Evolutionary conservation across 2,329 filamentous ascomycete genomes (phyloP).

Genomic region (Aspergillus hortae): DNA sequence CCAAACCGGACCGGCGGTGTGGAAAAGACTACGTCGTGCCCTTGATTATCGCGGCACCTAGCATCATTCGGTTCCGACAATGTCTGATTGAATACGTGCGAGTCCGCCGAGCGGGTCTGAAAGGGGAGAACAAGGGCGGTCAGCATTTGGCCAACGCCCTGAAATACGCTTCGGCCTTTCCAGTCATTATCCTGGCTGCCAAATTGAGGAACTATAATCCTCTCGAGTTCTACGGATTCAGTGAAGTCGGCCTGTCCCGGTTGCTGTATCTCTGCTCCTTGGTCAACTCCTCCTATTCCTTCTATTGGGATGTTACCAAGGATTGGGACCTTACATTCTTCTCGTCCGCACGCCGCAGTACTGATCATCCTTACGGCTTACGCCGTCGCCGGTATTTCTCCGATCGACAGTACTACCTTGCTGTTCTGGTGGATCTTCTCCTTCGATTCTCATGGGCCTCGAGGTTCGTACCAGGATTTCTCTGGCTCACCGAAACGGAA

Average conservation of each 20-base stretch:
- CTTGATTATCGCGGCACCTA: slow-evolving; percentile 77
- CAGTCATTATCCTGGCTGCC: slow-evolving; percentile 78
- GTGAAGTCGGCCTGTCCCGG: slow-evolving; percentile 53
- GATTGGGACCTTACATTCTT: slow-evolving; percentile 95
- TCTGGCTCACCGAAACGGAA: slow-evolving; percentile 82
- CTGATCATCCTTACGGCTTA: slow-evolving; percentile 72
- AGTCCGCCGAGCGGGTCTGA: slow-evolving; percentile 54
- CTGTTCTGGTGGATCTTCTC: slow-evolving; percentile 72
- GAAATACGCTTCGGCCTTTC: slow-evolving; percentile 93
- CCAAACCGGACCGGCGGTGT: slow-evolving; percentile 74
- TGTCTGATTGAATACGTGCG: slow-evolving; percentile 85
- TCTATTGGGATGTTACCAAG: slow-evolving; percentile 96
- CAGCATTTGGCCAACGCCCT: slow-evolving; percentile 89
- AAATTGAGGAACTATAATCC: slow-evolving; percentile 64
- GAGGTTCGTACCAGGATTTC: slow-evolving; percentile 77
- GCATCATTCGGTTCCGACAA: slow-evolving; percentile 81
- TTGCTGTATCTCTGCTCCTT: slow-evolving; percentile 66
- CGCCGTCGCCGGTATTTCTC: slow-evolving; percentile 71
- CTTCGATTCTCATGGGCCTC: slow-evolving; percentile 88
- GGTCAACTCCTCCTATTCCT: slow-evolving; percentile 88
- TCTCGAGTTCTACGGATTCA: slow-evolving; percentile 47
- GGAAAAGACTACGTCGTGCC: slow-evolving; percentile 78
- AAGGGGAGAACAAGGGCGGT: slow-evolving; percentile 65
- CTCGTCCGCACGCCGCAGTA: slow-evolving; percentile 56
- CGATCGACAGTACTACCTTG: slow-evolving; percentile 74